phyloP scores from a whole-genome alignment of 306 rosid species.

The Quercus bicolor region DNA sequence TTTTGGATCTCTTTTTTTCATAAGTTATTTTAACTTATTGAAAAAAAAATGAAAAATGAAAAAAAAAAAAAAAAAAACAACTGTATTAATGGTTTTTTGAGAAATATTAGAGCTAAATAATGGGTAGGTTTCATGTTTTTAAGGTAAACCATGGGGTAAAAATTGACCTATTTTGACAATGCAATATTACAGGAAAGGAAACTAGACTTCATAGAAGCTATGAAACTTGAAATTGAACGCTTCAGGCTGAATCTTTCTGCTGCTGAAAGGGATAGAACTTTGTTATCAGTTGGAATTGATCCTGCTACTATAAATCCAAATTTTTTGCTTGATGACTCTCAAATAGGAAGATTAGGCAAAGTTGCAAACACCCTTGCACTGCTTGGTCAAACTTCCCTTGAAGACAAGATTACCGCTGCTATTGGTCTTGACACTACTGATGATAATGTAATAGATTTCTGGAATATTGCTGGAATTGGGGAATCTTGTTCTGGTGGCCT shows the following conservation, averaged over 20 bases:
- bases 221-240: constrained; percentile 98
- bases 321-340: constrained; percentile 62
- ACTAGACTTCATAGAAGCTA: constrained; percentile 67
- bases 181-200: constrained; percentile 54
- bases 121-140: not conserved
- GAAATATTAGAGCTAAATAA: not conserved
- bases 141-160: not conserved
- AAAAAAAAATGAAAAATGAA: too few relatives aligned
- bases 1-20: too few relatives aligned
- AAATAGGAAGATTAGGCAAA: constrained; percentile 68
- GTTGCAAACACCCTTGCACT: constrained; percentile 76
- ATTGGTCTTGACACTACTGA: constrained; percentile 72
- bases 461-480: constrained; percentile 75
- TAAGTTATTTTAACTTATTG: too few relatives aligned
- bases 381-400: constrained; percentile 83
- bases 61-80: too few relatives aligned
- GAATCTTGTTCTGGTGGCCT: constrained; percentile 68
- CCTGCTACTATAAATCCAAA: constrained; percentile 88
- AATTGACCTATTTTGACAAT: constrained; percentile 1
- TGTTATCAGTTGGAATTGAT: constrained; percentile 79
- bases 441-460: constrained; percentile 72
- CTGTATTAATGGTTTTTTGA: not conserved
- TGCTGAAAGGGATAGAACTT: constrained; percentile 92
- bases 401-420: constrained; percentile 78
- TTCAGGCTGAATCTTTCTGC: constrained; percentile 85